Conservation (phyloP, 768 basidiomycete genomes). For the Rhodosporidiobolus sp. region DNA sequence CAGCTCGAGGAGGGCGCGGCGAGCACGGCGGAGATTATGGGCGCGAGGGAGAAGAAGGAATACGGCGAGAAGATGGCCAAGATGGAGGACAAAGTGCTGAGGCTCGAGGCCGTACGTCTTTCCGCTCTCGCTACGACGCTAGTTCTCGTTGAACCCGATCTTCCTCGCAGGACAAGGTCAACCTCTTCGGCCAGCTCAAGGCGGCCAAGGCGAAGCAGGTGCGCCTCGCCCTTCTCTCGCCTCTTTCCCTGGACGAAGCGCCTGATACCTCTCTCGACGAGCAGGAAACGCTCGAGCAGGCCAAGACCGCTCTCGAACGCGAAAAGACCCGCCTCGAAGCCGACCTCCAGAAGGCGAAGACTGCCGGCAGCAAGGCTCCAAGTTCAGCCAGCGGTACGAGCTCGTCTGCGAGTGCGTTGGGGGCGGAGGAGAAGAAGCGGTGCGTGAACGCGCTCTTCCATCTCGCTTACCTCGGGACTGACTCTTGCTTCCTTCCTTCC, state of each 20-base stretch:
- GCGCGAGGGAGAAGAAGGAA: slow-evolving; percentile 2
- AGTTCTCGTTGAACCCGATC: neutral
- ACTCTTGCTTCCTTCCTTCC: neutral
- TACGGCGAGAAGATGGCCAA: neutral
- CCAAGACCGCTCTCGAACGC: neutral
- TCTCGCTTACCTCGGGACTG: rapidly evolving
- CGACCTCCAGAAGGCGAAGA: neutral
- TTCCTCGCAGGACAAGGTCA: slow-evolving; percentile 1
- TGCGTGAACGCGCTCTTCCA: neutral
- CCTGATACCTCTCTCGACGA: neutral
- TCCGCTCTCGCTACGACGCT: neutral
- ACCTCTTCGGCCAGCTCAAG: neutral
- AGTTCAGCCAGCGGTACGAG: neutral
- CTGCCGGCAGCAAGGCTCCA: neutral
- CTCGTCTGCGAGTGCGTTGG: too few relatives aligned
- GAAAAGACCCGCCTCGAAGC: neutral
- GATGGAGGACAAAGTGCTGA: neutral
- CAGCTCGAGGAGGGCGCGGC: slow-evolving; percentile 8
- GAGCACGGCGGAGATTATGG: neutral
- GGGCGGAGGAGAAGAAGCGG: slow-evolving; percentile 7
- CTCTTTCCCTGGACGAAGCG: neutral
- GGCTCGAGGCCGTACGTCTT: neutral
- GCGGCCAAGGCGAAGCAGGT: neutral
- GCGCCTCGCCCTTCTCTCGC: too few relatives aligned
- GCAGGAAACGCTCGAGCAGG: neutral